Percentiles rank a stretch among this genome's conserved stretches.
phyloP scores from a whole-genome alignment of 2,329 filamentous ascomycete genomes.

The Colletotrichum tabaci region DNA sequence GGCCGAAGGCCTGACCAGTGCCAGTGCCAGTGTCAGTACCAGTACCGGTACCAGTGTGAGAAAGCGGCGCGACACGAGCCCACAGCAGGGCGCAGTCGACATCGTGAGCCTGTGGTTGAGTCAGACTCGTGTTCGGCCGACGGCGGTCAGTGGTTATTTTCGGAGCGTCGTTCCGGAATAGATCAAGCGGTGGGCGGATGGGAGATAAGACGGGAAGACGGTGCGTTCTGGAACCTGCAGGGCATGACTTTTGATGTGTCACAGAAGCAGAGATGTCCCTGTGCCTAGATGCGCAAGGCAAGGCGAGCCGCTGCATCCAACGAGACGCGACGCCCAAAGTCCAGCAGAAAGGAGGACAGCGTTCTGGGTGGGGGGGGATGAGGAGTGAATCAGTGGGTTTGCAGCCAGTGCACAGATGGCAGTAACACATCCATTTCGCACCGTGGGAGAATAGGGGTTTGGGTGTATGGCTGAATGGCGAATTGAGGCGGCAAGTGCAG shows the following conservation, averaged over 20 bases:
- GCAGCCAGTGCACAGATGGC: conserved; percentile 15
- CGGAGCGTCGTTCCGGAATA: conserved; percentile 33
- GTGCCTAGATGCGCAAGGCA: conserved; percentile 10
- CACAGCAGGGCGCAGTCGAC: conserved; percentile 40
- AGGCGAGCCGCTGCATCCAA: conserved; percentile 15
- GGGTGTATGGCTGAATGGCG: background rate
- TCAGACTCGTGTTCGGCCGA: conserved; percentile 39
- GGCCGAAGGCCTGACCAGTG: conserved; percentile 21
- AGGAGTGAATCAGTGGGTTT: conserved; percentile 30
- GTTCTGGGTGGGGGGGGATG: background rate
- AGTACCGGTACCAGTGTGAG: background rate
- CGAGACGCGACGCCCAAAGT: conserved; percentile 11
- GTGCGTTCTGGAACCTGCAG: conserved; percentile 26
- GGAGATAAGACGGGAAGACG: conserved; percentile 14
- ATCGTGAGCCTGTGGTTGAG: conserved; percentile 19
- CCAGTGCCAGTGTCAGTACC: background rate
- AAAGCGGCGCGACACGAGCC: conserved; percentile 27
- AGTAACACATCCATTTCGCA: background rate
- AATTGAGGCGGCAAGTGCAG: conserved; percentile 27
- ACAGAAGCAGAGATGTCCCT: conserved; percentile 2
- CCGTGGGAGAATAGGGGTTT: conserved; percentile 18
- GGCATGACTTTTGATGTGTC: conserved; percentile 22
- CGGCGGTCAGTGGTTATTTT: conserved; percentile 38
- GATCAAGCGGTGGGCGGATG: conserved; percentile 23
- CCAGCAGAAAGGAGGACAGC: background rate